These are phyloP conservation scores for Isoetes taiwanensis DNA, from an alignment of 75 land plant genomes.

Conservation along the genomic window DNA sequence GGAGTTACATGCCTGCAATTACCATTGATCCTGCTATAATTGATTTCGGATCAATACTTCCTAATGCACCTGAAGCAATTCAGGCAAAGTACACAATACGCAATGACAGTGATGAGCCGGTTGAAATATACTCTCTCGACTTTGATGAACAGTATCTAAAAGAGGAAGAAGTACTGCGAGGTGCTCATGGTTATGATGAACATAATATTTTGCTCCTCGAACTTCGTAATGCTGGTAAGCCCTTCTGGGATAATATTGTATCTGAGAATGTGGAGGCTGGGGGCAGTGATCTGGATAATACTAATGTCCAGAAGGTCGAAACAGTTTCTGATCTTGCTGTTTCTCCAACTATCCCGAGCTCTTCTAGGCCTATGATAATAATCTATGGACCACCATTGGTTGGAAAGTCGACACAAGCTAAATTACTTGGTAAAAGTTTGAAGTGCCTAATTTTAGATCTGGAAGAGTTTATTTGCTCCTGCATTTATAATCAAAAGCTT, in stretches of 20 bases:
- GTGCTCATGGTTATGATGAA: conserved; percentile 12
- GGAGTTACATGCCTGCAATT: conserved; percentile 9
- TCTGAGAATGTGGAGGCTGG: background rate
- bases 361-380: conserved; percentile 10
- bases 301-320: background rate
- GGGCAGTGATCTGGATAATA: background rate
- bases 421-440: conserved; percentile 10
- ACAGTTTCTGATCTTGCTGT: background rate
- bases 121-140: conserved; percentile 24
- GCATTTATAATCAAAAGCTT: background rate
- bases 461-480: background rate
- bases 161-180: conserved; percentile 16
- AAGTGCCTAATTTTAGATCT: conserved; percentile 16
- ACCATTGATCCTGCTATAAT: conserved; percentile 15
- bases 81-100: background rate
- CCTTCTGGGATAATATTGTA: conserved; percentile 20
- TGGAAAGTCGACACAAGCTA: conserved; percentile 27
- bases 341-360: background rate
- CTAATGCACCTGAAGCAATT: conserved; percentile 8
- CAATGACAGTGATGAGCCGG: conserved; percentile 15
- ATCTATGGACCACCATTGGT: conserved; percentile 21
- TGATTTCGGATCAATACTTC: conserved; percentile 20
- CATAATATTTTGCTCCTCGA: conserved; percentile 10
- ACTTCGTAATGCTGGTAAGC: conserved; percentile 20
- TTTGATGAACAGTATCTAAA: conserved; percentile 20